Conservation (phyloP, 1,139 yeast genomes). For the Taiozyma onychis region DNA sequence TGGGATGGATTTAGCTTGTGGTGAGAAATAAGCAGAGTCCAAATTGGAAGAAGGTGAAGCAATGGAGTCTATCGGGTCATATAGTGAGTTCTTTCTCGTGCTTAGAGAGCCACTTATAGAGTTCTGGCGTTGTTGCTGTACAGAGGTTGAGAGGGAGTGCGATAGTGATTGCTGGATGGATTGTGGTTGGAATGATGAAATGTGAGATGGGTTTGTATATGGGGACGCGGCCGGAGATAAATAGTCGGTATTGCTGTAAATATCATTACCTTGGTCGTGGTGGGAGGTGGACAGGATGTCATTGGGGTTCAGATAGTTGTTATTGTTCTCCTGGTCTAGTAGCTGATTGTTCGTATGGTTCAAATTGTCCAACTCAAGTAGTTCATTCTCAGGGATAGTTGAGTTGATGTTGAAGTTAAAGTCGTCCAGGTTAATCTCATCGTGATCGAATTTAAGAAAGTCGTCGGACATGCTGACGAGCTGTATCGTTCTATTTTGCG, state of each 20-base stretch:
- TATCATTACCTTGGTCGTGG: neutral
- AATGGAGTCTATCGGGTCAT: slow-evolving; percentile 19
- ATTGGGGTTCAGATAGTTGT: neutral
- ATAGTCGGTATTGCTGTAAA: slow-evolving; percentile 5
- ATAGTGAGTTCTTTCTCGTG: slow-evolving; percentile 18
- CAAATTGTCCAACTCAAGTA: slow-evolving; percentile 17
- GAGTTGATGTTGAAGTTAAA: slow-evolving; percentile 20
- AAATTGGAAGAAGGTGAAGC: slow-evolving; percentile 17
- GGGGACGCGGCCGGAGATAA: slow-evolving; percentile 22
- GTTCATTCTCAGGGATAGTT: slow-evolving; percentile 24
- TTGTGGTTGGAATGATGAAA: slow-evolving; percentile 21
- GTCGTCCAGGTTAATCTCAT: slow-evolving; percentile 20
- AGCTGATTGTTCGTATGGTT: neutral
- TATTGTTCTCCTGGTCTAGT: neutral
- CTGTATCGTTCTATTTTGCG: neutral
- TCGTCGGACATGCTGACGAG: slow-evolving; percentile 20
- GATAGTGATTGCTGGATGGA: slow-evolving; percentile 3
- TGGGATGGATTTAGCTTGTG: slow-evolving; percentile 17
- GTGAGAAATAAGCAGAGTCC: slow-evolving; percentile 21
- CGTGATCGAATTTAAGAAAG: slow-evolving; percentile 15
- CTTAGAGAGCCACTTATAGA: slow-evolving; percentile 3
- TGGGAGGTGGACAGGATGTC: neutral
- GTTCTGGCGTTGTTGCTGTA: slow-evolving; percentile 3
- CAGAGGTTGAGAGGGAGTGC: slow-evolving; percentile 2
- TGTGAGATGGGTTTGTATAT: slow-evolving; percentile 11